Evolutionary conservation across 257 asterid species (phyloP).

Genomic region (Nemophila menziesii): DNA sequence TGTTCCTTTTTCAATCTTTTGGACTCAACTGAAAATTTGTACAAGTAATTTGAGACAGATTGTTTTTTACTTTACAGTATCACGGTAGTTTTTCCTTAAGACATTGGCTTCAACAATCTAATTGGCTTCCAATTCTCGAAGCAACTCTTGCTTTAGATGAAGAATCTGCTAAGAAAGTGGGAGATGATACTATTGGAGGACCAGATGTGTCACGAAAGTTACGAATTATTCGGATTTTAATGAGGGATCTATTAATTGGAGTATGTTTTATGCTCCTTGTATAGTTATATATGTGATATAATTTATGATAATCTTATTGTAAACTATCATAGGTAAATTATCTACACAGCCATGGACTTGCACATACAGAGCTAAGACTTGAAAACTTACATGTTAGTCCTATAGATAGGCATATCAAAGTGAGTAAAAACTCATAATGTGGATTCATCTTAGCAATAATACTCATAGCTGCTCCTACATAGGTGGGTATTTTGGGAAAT

Average conservation of each 20-base stretch:
- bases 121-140: conserved; percentile 95
- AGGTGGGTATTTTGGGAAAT: conserved; percentile 95
- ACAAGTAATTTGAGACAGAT: neutral
- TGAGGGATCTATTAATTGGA: conserved; percentile 91
- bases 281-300: neutral
- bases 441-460: neutral
- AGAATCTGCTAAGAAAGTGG: conserved; percentile 77
- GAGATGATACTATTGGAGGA: conserved; percentile 85
- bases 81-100: conserved; percentile 91
- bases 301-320: conserved; percentile 5
- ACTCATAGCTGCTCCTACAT: conserved; percentile 9
- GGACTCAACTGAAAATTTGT: neutral
- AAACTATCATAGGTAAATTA: conserved; percentile 65
- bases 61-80: conserved; percentile 23
- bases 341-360: conserved; percentile 94
- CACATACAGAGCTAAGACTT: conserved; percentile 84
- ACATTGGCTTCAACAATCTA: conserved; percentile 92
- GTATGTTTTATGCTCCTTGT: conserved; percentile 28
- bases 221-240: conserved; percentile 68
- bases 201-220: conserved; percentile 81
- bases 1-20: neutral
- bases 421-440: conserved; percentile 25
- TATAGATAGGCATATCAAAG: conserved; percentile 82
- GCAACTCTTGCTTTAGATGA: conserved; percentile 90
- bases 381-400: conserved; percentile 90